Conservation (phyloP, 1,139 yeast species). For the Hanseniaspora uvarum region DNA sequence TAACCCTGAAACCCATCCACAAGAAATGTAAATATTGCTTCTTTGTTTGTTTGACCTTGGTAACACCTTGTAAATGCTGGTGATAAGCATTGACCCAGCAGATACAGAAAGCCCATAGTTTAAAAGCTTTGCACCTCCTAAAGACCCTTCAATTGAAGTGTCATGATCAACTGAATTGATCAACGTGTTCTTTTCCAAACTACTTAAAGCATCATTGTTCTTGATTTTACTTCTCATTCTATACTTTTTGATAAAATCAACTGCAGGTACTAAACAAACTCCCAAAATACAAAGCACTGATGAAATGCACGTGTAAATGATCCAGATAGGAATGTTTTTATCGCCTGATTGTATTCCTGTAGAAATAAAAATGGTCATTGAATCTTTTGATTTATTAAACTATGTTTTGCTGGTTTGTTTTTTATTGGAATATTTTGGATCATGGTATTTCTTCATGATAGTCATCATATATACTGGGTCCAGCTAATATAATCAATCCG, state of each 20-base stretch:
- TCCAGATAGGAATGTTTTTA: constrained; percentile 27
- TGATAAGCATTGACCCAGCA: constrained; percentile 67
- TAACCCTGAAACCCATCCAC: constrained; percentile 50
- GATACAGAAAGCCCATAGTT: constrained; percentile 40
- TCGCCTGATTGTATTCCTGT: not conserved
- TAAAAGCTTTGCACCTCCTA: constrained; percentile 26
- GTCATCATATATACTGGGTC: too few relatives aligned
- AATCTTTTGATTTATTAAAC: not conserved
- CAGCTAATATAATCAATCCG: too few relatives aligned
- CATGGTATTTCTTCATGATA: too few relatives aligned
- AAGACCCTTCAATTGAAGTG: constrained; percentile 18
- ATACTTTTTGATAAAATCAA: constrained; percentile 20
- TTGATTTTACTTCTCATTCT: not conserved
- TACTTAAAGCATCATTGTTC: constrained; percentile 4
- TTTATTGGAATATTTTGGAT: too few relatives aligned
- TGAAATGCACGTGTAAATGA: constrained; percentile 26
- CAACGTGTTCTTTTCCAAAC: constrained; percentile 8
- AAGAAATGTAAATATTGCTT: constrained; percentile 36
- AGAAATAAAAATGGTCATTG: not conserved
- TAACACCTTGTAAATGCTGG: constrained; percentile 61
- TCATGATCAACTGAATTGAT: not conserved
- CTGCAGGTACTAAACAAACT: constrained; percentile 28
- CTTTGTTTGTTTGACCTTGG: constrained; percentile 50
- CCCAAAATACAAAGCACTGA: constrained; percentile 29
- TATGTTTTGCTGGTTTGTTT: not conserved